A percentile compares a stretch with the other conserved stretches of the same genome.
These are phyloP conservation scores for Hypoxylon sp. DNA, from an alignment of 2,329 filamentous ascomycete genomes.

Conservation along the genomic window DNA sequence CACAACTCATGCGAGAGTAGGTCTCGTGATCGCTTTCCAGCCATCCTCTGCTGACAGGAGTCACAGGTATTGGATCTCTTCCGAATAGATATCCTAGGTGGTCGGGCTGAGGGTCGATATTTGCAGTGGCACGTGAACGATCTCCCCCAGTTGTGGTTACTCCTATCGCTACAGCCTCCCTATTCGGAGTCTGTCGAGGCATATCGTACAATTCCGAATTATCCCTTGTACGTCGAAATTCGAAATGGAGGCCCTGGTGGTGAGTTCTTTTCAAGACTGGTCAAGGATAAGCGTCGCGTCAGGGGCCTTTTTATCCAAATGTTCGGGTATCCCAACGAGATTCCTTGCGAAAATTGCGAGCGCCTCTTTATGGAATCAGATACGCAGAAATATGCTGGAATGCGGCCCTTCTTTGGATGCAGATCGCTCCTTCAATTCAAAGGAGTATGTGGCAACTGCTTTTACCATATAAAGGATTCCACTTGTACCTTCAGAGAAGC, in stretches of 20 bases:
- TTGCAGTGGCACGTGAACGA: no score
- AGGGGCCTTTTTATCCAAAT: neutral
- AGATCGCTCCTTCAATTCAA: neutral
- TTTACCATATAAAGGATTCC: neutral
- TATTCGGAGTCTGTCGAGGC: no score
- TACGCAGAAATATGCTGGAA: neutral
- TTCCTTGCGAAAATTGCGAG: neutral
- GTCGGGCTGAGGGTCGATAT: no score
- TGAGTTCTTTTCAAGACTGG: neutral
- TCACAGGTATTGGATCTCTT: no score
- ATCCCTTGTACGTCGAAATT: neutral
- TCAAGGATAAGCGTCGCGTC: neutral
- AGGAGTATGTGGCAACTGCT: neutral
- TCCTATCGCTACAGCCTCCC: no score
- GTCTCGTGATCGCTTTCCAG: no score
- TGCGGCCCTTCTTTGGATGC: conserved; percentile 3
- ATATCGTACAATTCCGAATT: no score
- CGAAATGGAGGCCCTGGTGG: neutral
- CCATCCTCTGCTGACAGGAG: no score
- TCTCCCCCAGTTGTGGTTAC: no score
- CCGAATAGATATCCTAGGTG: no score
- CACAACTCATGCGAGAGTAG: no score
- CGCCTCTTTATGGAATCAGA: neutral
- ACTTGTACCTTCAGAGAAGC: neutral
- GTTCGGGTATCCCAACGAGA: neutral